Evolutionary conservation across 305 asterid genomes (phyloP), one percentile per base, ranked within the genome.

Genomic region (Fraxinus sp.): DNA sequence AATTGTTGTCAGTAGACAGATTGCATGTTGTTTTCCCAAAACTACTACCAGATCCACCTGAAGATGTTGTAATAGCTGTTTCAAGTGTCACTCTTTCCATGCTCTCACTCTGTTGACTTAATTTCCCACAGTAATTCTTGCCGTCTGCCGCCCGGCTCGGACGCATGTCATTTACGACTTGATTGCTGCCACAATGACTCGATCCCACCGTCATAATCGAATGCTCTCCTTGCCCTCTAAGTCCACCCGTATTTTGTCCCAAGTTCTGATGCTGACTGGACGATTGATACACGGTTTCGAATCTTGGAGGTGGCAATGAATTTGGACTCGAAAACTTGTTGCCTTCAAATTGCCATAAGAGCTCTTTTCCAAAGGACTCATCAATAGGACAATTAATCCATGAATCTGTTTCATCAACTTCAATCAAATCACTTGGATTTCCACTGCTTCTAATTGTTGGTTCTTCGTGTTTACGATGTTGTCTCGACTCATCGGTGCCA

Each of bases 171-270:
- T 77, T 76, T 39, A 71, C 86, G 28, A 91, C 89, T 70, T 90
- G 97, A 79, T 94, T 91, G 91, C 97, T 92, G 4, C 97, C 93
- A 71, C 97, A 91, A 76, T 92, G 94, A 90, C 97, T 93, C 66
- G 95, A 86, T 11, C 93, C 95, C 24, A 90, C 80, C 5, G 92
- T 91, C 87, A 80, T 89, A 70, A 75, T 87, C 3, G 94, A 91
- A 73, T 85, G 81, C 84, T 90, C 95, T 13, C 68, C 62, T 20
- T 16, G 62, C 22, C 62, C 62, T 14, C 62, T 5, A 52, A 52
- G 18, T 52, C 9, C 0, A 52, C 20, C 18, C 9, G 6, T 16
- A 52, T 52, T 33, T 20, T 77, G 68, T 20, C 75, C 71, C 0
- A 64, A 71, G 68, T 77, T 24, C 35, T 83, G 86, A 30, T 78